phyloP scores from a whole-genome alignment of 208 protist species.

The Crithidia expoeki region DNA sequence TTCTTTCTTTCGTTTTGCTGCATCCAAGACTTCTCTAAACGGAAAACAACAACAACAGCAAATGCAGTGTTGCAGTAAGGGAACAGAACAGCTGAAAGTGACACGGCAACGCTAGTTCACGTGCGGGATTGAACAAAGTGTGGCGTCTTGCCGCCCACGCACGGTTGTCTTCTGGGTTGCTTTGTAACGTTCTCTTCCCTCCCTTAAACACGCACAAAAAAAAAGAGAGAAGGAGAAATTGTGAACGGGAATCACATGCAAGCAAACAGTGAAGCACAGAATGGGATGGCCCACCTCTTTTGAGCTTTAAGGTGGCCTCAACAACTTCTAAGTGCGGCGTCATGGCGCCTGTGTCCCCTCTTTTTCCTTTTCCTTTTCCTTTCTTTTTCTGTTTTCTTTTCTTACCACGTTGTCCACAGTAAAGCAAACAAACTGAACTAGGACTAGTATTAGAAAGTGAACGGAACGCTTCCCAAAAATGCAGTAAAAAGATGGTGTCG shows the following conservation, averaged over 20 bases:
- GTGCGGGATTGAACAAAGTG: neutral
- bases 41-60: neutral
- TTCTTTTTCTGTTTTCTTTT: conserved; percentile 10
- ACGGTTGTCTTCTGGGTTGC: neutral
- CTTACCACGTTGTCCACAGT: conserved; percentile 18
- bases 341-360: neutral
- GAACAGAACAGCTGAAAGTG: conserved; percentile 17
- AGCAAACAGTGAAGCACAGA: conserved; percentile 11
- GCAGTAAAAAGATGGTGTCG: neutral
- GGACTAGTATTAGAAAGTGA: neutral
- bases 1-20: conserved; percentile 6
- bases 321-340: conserved; percentile 9
- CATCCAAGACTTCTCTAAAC: neutral
- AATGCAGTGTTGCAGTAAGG: conserved; percentile 2
- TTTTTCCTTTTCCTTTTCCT: conserved; percentile 1
- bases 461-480: too few relatives aligned
- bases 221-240: neutral
- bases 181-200: conserved; percentile 17
- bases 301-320: conserved; percentile 7
- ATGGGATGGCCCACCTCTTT: conserved; percentile 2
- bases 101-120: neutral
- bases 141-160: neutral
- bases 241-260: too few relatives aligned
- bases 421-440: neutral
- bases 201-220: conserved; percentile 4